Evolutionary conservation across 177 flowering plant species (phyloP), one percentile per base, ranked within the genome.

Genomic region (Vitis hybrid): DNA sequence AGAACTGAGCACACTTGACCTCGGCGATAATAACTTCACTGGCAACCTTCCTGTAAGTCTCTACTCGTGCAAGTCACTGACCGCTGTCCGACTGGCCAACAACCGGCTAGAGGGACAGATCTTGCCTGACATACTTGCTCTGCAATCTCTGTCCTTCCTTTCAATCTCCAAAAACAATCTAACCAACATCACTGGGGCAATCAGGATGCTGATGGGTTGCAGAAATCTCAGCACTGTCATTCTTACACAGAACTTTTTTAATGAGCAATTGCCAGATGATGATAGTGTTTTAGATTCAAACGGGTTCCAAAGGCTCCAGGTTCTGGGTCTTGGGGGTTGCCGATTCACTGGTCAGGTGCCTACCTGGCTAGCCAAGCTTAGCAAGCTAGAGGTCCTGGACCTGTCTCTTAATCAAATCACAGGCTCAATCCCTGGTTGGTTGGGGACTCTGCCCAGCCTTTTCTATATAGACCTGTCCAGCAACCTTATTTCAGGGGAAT

Each of bases 381-480:
- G 26, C 56, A 78, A 74, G 4, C 72, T 90, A 10, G 76, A 82
- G 78, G 86, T 82, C 7, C 39, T 88, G 70, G 92, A 88, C 78
- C 61, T 90, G 67, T 88, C 95, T 2, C 12, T 49, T 15, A 90
- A 90, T 72, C 57, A 48, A 17, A 50, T 90, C 62, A 71, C 73
- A 1, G 92, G 92, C 30, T 34, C 75, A 7, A 76, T 90, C 72
- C 95, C 95, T 8, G 68, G 67, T 45, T 83, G 87, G 91, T 67
- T 90, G 55, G 88, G 83, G 11, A 65, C 51, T 51, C 74, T 90
- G 18, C 74, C 84, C 12, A 78, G 70, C 65, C 83, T 90, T 11
- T 88, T 88, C 73, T 88, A 90, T 79, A 4, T 88, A 48, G 92
- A 90, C 77, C 75, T 90, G 79, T 83, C 91, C 2, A 10, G 54